These are phyloP conservation scores for Pterocarpus santalinus DNA, from an alignment of 306 rosid genomes.

Conservation along the genomic window DNA sequence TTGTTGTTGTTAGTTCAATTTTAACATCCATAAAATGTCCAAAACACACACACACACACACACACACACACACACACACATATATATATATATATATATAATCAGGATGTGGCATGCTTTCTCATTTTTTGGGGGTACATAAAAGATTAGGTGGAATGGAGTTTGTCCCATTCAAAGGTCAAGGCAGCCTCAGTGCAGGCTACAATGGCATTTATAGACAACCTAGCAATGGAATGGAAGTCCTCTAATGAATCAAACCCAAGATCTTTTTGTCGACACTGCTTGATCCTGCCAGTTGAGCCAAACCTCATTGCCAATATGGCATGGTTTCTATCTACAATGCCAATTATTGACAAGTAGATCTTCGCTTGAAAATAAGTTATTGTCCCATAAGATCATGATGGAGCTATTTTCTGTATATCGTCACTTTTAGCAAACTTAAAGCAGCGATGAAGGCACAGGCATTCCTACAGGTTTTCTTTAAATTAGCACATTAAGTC, in stretches of 20 bases:
- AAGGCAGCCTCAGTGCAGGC: background rate
- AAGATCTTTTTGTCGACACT: background rate
- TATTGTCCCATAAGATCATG: background rate
- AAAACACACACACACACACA: too few species aligned
- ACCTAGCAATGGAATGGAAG: background rate
- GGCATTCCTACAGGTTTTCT: background rate
- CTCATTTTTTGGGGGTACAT: background rate
- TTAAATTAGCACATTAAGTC: background rate
- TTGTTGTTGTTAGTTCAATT: background rate
- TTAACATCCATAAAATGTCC: constrained; percentile 22
- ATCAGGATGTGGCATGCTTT: constrained; percentile 20
- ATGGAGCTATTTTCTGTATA: background rate
- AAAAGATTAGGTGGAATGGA: background rate
- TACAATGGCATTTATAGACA: background rate
- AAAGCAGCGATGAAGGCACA: background rate
- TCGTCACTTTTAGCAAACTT: background rate
- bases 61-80: too few species aligned
- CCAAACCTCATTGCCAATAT: background rate
- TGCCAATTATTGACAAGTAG: background rate
- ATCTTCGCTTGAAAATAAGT: background rate
- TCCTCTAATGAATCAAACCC: background rate
- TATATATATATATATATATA: background rate
- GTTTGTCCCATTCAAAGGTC: background rate
- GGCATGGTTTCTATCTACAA: background rate
- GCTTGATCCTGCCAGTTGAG: background rate